phyloP scores from a whole-genome alignment of 2,329 filamentous ascomycete genomes.

The Purpureocillium lavendulum region DNA sequence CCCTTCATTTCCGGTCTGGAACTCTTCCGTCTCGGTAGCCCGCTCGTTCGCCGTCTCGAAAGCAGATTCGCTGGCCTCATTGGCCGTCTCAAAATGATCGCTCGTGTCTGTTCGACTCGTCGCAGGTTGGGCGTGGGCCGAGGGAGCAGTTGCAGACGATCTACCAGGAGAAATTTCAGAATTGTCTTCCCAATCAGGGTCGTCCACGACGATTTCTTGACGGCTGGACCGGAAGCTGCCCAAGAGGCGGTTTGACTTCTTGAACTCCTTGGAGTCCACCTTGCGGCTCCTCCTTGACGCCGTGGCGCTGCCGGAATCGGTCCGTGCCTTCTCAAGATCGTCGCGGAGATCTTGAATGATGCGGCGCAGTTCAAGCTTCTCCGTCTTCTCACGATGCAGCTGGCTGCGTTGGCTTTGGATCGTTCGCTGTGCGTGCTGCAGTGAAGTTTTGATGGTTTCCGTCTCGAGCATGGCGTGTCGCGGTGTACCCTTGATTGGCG shows the following conservation, averaged over 20 bases:
- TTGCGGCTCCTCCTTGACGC: slow-evolving; percentile 55
- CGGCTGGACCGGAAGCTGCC: slow-evolving; percentile 66
- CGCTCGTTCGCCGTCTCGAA: slow-evolving; percentile 69
- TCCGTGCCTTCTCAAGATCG: slow-evolving; percentile 69
- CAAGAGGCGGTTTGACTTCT: slow-evolving; percentile 71
- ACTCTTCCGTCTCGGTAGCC: slow-evolving; percentile 83
- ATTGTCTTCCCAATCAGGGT: slow-evolving; percentile 87
- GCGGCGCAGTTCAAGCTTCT: slow-evolving; percentile 91
- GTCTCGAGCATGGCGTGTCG: slow-evolving; percentile 88
- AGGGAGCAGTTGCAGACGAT: slow-evolving; percentile 12
- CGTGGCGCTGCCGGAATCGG: slow-evolving; percentile 33
- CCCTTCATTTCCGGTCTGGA: slow-evolving; percentile 87
- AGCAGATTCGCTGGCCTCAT: slow-evolving; percentile 61
- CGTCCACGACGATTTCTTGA: slow-evolving; percentile 72
- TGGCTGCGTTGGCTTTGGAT: slow-evolving; percentile 94
- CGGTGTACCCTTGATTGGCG: slow-evolving; percentile 84
- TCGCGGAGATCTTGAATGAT: slow-evolving; percentile 94
- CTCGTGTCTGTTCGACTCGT: slow-evolving; percentile 38
- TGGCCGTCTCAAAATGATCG: slow-evolving; percentile 73
- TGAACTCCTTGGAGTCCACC: slow-evolving; percentile 58
- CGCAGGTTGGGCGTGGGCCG: slow-evolving; percentile 7
- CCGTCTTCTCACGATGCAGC: slow-evolving; percentile 95
- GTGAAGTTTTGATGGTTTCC: slow-evolving; percentile 88
- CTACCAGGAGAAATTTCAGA: slow-evolving; percentile 18
- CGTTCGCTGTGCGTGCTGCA: slow-evolving; percentile 90